These are phyloP conservation scores for Cupressus sempervirens DNA, from an alignment of 75 land plant genomes.

Conservation along the genomic window DNA sequence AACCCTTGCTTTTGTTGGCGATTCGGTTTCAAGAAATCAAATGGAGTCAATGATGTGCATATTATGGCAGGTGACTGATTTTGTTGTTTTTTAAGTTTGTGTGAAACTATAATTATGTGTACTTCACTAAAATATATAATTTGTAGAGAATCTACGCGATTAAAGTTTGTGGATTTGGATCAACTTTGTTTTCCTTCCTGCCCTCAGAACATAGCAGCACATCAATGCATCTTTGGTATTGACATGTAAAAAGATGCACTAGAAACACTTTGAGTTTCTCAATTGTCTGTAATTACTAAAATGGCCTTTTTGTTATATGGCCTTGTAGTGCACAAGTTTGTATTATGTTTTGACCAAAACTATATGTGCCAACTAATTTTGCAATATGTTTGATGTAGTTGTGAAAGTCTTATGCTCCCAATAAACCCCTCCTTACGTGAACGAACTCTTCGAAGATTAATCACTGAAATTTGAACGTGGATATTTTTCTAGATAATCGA, in stretches of 20 bases:
- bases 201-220: too few relatives aligned
- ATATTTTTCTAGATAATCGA: too few relatives aligned
- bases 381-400: neutral
- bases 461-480: neutral
- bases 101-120: neutral
- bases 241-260: neutral
- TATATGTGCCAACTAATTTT: neutral
- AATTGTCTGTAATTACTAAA: neutral
- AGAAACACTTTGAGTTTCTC: neutral
- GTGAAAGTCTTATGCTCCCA: neutral
- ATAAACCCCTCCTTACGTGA: neutral
- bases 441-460: neutral
- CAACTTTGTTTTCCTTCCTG: neutral
- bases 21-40: slow-evolving; percentile 58
- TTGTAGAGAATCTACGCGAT: neutral
- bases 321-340: neutral
- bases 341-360: neutral
- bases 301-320: neutral
- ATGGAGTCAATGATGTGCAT: slow-evolving; percentile 90
- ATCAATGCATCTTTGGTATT: neutral
- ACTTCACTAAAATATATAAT: neutral
- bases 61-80: slow-evolving; percentile 62
- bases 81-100: neutral
- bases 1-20: slow-evolving; percentile 73
- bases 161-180: neutral